Evolutionary conservation across 495 filamentous ascomycete genomes (phyloP).

Genomic region (Aspergillus nidulans): DNA sequence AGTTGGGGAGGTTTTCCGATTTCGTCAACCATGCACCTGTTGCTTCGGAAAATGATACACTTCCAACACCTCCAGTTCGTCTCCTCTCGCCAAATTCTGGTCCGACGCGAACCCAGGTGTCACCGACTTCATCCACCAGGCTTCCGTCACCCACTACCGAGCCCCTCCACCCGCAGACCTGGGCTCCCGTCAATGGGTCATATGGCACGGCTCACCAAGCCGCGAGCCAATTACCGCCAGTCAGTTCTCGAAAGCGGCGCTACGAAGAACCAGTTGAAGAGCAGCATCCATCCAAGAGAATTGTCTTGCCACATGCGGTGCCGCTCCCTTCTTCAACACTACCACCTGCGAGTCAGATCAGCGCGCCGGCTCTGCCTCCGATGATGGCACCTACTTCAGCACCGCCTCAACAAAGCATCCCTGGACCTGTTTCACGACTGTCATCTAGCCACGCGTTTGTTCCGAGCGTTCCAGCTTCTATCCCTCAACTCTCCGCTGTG

Average conservation of each 20-base stretch:
- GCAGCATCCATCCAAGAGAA: slow-evolving; percentile 67
- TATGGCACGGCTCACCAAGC: slow-evolving; percentile 25
- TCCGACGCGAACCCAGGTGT: slow-evolving; percentile 24
- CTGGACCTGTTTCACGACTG: slow-evolving; percentile 44
- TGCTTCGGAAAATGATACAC: slow-evolving; percentile 25
- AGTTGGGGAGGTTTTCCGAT: slow-evolving; percentile 69
- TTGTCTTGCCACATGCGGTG: slow-evolving; percentile 30
- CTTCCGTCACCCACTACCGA: slow-evolving; percentile 48
- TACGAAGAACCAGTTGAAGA: slow-evolving; percentile 61
- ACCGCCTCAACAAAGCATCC: slow-evolving; percentile 28
- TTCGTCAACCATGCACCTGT: slow-evolving; percentile 68
- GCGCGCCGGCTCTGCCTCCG: slow-evolving; percentile 35
- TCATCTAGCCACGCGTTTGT: slow-evolving; percentile 37
- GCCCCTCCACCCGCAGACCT: slow-evolving; percentile 25
- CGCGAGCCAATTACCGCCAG: slow-evolving; percentile 26
- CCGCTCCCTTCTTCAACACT: slow-evolving; percentile 30
- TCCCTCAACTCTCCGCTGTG: slow-evolving; percentile 44
- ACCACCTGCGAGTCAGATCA: slow-evolving; percentile 27
- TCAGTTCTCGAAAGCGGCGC: slow-evolving; percentile 64
- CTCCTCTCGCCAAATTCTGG: slow-evolving; percentile 29
- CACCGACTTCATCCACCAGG: slow-evolving; percentile 37
- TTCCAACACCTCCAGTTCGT: slow-evolving; percentile 19
- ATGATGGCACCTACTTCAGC: slow-evolving; percentile 35
- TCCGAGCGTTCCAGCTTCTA: slow-evolving; percentile 24
- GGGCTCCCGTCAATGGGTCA: slow-evolving; percentile 27